phyloP scores from a whole-genome alignment of 2,329 filamentous ascomycete species.

The Mollisiaceae sp. region DNA sequence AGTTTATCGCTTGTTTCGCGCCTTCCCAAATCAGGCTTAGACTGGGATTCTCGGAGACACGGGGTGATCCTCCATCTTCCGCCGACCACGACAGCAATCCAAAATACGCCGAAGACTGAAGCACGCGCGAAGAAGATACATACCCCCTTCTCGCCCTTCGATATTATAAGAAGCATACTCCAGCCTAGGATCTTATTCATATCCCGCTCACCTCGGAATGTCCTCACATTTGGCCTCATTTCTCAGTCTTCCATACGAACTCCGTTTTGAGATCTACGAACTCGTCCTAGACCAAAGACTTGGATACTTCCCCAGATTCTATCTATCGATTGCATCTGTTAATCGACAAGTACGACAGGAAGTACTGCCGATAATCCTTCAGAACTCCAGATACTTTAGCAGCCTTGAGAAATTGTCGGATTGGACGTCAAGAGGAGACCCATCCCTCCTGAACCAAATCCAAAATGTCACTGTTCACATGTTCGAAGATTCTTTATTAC shows the following conservation, averaged over 20 bases:
- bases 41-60: not conserved
- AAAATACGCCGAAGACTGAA: not conserved
- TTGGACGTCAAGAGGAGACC: conserved; percentile 13
- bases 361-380: conserved; percentile 12
- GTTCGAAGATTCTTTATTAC: conserved; percentile 10
- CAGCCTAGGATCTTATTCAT: not conserved
- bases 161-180: not conserved
- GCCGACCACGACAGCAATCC: not conserved
- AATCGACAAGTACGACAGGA: conserved; percentile 19
- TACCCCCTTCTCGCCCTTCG: not conserved
- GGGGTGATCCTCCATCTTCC: not conserved
- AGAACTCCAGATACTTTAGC: conserved; percentile 7
- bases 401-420: conserved; percentile 9
- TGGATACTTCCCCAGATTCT: not conserved
- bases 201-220: not conserved
- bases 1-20: not conserved
- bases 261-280: conserved; percentile 20
- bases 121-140: not conserved
- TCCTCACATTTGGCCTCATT: conserved; percentile 8
- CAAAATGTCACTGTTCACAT: conserved; percentile 11
- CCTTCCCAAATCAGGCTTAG: not conserved
- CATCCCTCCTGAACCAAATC: conserved; percentile 11
- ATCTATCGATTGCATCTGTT: conserved; percentile 14
- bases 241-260: conserved; percentile 18
- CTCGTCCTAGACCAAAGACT: conserved; percentile 13